Percentiles rank a stretch among this genome's conserved stretches.
Conservation (phyloP, 192 early-diverging fungal species). For the Ambispora gerdemannii region DNA sequence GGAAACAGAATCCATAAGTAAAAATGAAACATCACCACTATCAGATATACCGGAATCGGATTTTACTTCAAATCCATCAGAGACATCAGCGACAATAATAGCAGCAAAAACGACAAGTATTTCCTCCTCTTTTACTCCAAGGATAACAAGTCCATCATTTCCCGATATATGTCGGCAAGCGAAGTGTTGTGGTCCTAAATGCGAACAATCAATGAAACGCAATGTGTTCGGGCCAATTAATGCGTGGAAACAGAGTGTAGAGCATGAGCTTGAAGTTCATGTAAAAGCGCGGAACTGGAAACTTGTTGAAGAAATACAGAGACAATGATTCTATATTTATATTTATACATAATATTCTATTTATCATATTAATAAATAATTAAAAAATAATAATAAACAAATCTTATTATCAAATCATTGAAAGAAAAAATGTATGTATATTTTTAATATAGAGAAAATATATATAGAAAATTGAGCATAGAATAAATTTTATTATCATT, state of each 20-base stretch:
- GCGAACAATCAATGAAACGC: neutral
- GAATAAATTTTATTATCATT: too few species aligned
- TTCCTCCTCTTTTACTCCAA: neutral
- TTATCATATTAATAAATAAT: too few species aligned
- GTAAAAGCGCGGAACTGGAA: neutral
- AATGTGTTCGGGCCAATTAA: neutral
- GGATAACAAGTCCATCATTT: neutral
- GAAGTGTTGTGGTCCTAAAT: neutral
- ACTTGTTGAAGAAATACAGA: too few species aligned
- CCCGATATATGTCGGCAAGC: neutral
- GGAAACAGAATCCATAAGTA: neutral
- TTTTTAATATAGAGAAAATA: too few species aligned
- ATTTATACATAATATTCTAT: too few species aligned
- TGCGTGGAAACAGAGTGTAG: neutral
- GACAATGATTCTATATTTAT: too few species aligned
- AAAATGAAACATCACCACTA: neutral
- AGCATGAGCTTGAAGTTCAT: neutral
- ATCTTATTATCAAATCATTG: too few species aligned
- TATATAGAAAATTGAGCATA: too few species aligned
- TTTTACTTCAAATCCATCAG: too few species aligned
- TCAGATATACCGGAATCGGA: too few species aligned
- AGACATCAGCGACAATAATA: neutral
- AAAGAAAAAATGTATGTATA: too few species aligned
- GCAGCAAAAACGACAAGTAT: neutral
- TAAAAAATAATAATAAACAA: too few species aligned